A percentile compares a stretch with the other conserved stretches of the same genome.
Conservation (phyloP, 306 rosid genomes). For the Calophaca sinica region DNA sequence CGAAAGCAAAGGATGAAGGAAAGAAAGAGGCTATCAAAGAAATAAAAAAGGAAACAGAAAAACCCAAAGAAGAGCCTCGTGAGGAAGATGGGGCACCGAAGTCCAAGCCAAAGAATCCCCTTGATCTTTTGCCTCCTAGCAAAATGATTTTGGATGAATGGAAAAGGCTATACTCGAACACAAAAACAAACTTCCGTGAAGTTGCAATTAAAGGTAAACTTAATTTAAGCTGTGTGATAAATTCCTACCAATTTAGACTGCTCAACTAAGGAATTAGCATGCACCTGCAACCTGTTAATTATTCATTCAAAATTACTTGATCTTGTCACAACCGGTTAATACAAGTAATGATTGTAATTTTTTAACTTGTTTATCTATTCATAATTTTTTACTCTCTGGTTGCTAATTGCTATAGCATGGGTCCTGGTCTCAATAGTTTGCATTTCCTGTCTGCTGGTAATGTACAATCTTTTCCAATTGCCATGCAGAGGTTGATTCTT, state of each 20-base stretch:
- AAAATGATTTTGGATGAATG: constrained; percentile 83
- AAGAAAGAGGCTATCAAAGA: not conserved
- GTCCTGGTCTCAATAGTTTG: not conserved
- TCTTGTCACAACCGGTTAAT: not conserved
- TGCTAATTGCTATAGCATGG: not conserved
- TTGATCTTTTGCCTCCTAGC: constrained; percentile 47
- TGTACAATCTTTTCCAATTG: not conserved
- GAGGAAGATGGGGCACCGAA: constrained; percentile 41
- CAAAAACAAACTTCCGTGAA: constrained; percentile 66
- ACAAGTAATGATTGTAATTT: not conserved
- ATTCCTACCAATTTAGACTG: not conserved
- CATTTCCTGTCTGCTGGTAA: not conserved
- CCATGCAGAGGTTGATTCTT: not conserved
- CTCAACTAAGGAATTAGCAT: not conserved
- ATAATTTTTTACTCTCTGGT: not conserved
- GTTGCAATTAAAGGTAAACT: not conserved
- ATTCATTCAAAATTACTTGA: not conserved
- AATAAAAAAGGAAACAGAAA: not conserved
- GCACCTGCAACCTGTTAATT: not conserved
- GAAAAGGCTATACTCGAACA: constrained; percentile 70
- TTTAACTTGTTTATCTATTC: not conserved
- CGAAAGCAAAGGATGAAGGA: not conserved
- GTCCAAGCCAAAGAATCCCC: constrained; percentile 78
- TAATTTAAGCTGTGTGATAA: not conserved
- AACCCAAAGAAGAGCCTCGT: not conserved